Evolutionary conservation across 768 basidiomycete species (phyloP), one percentile per base, ranked within the genome.

Genomic region (Hericium erinaceus): DNA sequence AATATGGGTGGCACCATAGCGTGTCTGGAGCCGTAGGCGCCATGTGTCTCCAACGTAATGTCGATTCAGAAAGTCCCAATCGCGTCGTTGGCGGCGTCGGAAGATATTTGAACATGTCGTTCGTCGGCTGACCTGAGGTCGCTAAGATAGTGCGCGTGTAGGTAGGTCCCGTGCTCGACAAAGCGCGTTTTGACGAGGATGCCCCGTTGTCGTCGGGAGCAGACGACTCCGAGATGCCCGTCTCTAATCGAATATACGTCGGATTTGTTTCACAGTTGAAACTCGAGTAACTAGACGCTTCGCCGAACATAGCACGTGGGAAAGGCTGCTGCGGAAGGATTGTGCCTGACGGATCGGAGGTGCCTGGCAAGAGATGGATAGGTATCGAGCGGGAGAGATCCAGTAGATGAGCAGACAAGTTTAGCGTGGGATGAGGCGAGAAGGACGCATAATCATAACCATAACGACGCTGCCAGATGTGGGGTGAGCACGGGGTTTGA

Each of bases 21-120:
- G 97, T 99, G 71, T 99, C 97, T 26, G 97, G 97, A 24, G 95
- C 95, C 8, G 97, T 98, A 3, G 97, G 97, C n/a, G 97, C 94
- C 69, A 97, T 83, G 73, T 98, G 95, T 58, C 94, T 77, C 97
- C 95, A 99, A 64, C 78, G 81, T 38, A 99, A 76, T 11, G 93
- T 95, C 44, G 85, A 76, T 65, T 84, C 80, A 10, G 91, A 80
- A 59, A 98, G 77, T 2, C 80, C 80, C 38, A 95, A 68, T 41
- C 87, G 79, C n/a, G 87, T 87, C 57, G 80, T 77, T 7, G 83
- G 82, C 7, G 83, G 84, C 8, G 82, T 78, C 11, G 81, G 78
- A 44, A 98, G 75, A 71, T 99, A 99, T 68, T 92, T 95, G 79
- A 83, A 92, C 74, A 98, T 87, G 67, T 99, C 97, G 68, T 98